phyloP scores from a whole-genome alignment of 192 early-diverging fungal genomes.

The Backusella luteola region DNA sequence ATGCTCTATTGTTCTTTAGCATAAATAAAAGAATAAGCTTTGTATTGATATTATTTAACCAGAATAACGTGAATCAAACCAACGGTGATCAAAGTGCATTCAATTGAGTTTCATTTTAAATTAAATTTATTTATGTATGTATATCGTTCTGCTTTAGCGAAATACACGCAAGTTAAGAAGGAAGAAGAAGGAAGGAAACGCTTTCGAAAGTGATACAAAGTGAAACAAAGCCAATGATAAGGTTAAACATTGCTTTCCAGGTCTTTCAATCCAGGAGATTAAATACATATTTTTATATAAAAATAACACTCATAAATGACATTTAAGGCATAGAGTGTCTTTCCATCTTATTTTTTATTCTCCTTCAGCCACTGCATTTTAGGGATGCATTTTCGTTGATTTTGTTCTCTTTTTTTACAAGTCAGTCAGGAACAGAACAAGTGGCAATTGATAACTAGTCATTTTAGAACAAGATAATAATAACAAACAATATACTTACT shows the following conservation, averaged over 20 bases:
- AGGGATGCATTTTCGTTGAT: neutral
- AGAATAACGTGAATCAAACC: neutral
- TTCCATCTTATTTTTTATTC: neutral
- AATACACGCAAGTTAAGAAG: neutral
- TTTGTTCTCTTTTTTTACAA: neutral
- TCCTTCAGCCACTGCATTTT: slow-evolving; percentile 10
- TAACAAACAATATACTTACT: slow-evolving; percentile 1
- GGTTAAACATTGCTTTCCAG: neutral
- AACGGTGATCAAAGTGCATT: neutral
- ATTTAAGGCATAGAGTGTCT: neutral
- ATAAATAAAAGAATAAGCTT: neutral
- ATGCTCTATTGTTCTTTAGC: neutral
- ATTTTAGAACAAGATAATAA: neutral
- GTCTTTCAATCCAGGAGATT: slow-evolving; percentile 2
- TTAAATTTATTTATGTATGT: neutral
- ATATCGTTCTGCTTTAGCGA: neutral
- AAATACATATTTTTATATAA: neutral
- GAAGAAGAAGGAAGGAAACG: neutral
- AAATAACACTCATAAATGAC: slow-evolving; percentile 4
- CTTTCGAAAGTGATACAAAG: neutral
- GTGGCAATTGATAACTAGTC: neutral
- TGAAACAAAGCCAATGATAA: slow-evolving; percentile 3
- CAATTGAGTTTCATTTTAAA: slow-evolving; percentile 3
- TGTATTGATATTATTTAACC: neutral
- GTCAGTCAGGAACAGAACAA: neutral